Percentiles rank a stretch among this genome's conserved stretches.
Conservation (phyloP, 148 eudicot species). For the Nepenthes gracilis region DNA sequence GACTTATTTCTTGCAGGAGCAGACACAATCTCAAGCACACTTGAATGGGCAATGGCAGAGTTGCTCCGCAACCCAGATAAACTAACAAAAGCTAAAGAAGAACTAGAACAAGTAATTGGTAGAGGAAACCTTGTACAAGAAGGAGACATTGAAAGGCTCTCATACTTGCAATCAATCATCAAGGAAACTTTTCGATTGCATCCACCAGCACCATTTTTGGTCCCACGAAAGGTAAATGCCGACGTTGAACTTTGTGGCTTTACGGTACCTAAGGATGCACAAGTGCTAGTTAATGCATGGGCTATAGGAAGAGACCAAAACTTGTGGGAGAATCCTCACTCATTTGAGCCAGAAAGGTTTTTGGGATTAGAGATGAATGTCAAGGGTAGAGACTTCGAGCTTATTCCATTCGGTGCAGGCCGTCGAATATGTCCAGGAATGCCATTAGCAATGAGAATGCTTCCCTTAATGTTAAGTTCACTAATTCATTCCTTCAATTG, state of each 20-base stretch:
- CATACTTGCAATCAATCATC: slow-evolving; percentile 24
- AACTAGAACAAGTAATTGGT: slow-evolving; percentile 16
- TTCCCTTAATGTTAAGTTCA: slow-evolving; percentile 23
- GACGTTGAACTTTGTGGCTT: slow-evolving; percentile 7
- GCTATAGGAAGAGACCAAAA: slow-evolving; percentile 29
- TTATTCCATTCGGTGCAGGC: too few relatives aligned
- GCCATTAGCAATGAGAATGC: slow-evolving; percentile 25
- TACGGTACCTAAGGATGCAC: slow-evolving; percentile 22
- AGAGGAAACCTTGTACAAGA: slow-evolving; percentile 15
- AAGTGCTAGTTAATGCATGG: slow-evolving; percentile 33
- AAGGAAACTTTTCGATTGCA: slow-evolving; percentile 30
- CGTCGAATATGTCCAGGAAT: slow-evolving; percentile 27
- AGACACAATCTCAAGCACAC: slow-evolving; percentile 30
- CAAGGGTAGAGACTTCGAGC: slow-evolving; percentile 8
- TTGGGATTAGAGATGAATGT: slow-evolving; percentile 20
- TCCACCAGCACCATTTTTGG: slow-evolving; percentile 26
- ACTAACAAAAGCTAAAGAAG: slow-evolving; percentile 12
- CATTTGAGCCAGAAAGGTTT: slow-evolving; percentile 27
- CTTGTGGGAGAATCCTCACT: slow-evolving; percentile 18
- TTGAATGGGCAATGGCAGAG: slow-evolving; percentile 44
- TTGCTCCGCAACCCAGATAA: slow-evolving; percentile 18
- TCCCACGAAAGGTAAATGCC: slow-evolving; percentile 19
- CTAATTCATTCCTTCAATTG: slow-evolving; percentile 24
- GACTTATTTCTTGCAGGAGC: slow-evolving; percentile 23
- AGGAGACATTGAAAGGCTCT: slow-evolving; percentile 12